Percentiles rank a stretch among this genome's conserved stretches.
These are phyloP conservation scores for Clausena lansium DNA, from an alignment of 345 rosid species.

Conservation along the genomic window DNA sequence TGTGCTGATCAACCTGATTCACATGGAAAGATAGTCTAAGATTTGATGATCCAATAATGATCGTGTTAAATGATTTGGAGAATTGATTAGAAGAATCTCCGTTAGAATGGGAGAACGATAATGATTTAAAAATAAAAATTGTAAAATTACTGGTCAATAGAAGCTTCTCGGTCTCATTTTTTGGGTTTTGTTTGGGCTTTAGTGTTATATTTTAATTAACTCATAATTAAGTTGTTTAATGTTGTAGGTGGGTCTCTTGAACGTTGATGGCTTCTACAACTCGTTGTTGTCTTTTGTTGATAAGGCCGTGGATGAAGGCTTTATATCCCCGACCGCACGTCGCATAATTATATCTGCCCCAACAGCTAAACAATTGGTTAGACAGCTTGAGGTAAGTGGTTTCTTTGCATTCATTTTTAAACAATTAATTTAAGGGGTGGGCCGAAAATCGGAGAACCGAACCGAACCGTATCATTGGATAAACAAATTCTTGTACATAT, in stretches of 20 bases:
- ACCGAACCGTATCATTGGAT: too few relatives aligned
- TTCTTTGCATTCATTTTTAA: too few relatives aligned
- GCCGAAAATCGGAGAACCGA: too few relatives aligned
- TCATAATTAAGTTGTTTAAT: not conserved
- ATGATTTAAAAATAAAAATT: not conserved
- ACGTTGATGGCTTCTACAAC: conserved; percentile 90
- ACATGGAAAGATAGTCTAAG: conserved; percentile 44
- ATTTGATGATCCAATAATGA: conserved; percentile 23
- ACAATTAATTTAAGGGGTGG: too few relatives aligned
- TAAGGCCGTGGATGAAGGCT: conserved; percentile 96
- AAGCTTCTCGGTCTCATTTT: conserved; percentile 3
- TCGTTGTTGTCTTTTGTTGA: conserved; percentile 81
- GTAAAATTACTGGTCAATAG: conserved; percentile 23
- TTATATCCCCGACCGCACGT: conserved; percentile 79
- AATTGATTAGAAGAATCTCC: conserved; percentile 18
- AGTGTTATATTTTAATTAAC: not conserved
- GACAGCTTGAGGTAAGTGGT: conserved; percentile 71
- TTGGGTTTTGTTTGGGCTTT: not conserved
- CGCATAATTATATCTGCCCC: conserved; percentile 86
- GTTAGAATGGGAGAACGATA: conserved; percentile 24
- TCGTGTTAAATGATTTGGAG: conserved; percentile 16
- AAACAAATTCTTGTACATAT: too few relatives aligned
- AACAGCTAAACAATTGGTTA: conserved; percentile 72
- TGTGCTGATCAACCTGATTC: conserved; percentile 39
- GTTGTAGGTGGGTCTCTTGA: conserved; percentile 85